Evolutionary conservation across 2,329 filamentous ascomycete genomes (phyloP).

Genomic region (Phaeosphaeriaceae sp.): DNA sequence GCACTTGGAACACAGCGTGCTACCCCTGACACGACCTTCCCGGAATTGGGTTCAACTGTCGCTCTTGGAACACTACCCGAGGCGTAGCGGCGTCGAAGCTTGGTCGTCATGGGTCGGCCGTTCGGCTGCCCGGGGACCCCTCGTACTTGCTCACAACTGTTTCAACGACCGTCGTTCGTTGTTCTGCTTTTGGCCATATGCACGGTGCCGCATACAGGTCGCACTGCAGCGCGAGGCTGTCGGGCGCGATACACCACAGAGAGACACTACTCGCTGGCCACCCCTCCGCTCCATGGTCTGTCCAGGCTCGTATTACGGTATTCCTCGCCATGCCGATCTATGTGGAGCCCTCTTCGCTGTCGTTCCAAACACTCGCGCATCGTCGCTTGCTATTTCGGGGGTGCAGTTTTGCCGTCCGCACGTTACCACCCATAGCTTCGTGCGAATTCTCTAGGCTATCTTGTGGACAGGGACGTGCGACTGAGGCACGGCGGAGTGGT

Average conservation of each 20-base stretch:
- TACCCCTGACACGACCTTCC: conserved; percentile 8
- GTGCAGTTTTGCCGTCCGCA: conserved; percentile 28
- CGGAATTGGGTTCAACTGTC: conserved; percentile 1
- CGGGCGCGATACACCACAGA: not conserved
- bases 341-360: conserved; percentile 18
- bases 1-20: conserved; percentile 1
- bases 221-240: conserved; percentile 18
- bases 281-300: not conserved
- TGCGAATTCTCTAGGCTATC: not conserved
- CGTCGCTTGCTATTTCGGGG: conserved; percentile 38
- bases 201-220: not conserved
- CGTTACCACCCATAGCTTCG: conserved; percentile 25
- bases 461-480: conserved; percentile 4
- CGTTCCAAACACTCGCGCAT: conserved; percentile 35
- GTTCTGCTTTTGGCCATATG: not conserved
- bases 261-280: not conserved
- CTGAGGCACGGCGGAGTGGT: conserved; percentile 11
- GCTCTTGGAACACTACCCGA: conserved; percentile 8
- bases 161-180: not conserved
- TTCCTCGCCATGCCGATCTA: conserved; percentile 21
- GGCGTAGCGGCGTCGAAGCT: conserved; percentile 1
- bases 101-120: conserved; percentile 2
- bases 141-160: conserved; percentile 1
- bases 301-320: conserved; percentile 24
- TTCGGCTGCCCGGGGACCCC: not conserved